Evolutionary conservation across 1,139 yeast genomes (phyloP), one percentile per base, ranked within the genome.

Genomic region (Meyerozyma sp.): DNA sequence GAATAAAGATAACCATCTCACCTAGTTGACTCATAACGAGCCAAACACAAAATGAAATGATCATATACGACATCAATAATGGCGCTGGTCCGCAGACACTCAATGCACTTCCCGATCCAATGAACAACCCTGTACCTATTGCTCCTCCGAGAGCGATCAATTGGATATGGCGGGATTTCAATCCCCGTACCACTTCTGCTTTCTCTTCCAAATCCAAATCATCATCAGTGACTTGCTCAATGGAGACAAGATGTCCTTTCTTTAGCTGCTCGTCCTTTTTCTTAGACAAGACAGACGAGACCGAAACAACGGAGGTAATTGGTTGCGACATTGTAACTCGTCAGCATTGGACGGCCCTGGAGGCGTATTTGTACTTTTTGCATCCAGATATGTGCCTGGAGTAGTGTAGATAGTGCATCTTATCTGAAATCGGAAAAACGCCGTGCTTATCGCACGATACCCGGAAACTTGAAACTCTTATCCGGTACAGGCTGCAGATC

Each of bases 91-190:
- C 75, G 7, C 66, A 58, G 3, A 60, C 57, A 43, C 58, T 59
- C 42, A 70, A 58, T 1, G 73, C 73, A 3, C 61, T 44, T 13
- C 64, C 56, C 39, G 68, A 52, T 16, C 74, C 73, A 32, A 70
- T 57, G 51, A 69, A 73, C 39, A 74, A 58, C 42, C 80, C 81
- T 2, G 77, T 68, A 26, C 80, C 79, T 39, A 75, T 72, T 44
- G 73, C 61, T 44, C 75, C 78, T 11, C 81, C 80, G 40, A 76
- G 69, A 41, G 75, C 70, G 65, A 76, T 71, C 52, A 76, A 64
- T 36, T 71, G 62, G 16, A 76, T 69, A 55, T 75, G 81, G 39
- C 81, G 63, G 9, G 70, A 58, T 52, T 66, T 66, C 41, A 68
- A 55, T 4, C 73, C 73, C 55, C 72, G 29, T 11, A 27, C 29